These are phyloP conservation scores for Oemleria cerasiformis DNA, from an alignment of 306 rosid species.

Conservation along the genomic window DNA sequence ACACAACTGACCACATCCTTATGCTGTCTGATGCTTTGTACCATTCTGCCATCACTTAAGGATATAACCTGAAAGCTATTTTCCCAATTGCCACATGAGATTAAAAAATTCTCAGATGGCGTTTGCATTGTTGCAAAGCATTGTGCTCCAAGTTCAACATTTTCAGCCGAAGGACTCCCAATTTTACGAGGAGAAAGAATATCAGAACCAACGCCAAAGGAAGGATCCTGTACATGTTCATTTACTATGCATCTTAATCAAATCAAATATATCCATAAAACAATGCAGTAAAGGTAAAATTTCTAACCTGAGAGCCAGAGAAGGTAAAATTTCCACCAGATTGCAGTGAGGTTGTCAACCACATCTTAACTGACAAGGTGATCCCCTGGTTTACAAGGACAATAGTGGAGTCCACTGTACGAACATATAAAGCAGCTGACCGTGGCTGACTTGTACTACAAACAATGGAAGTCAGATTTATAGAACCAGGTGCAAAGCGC, in stretches of 20 bases:
- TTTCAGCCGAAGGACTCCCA: slow-evolving; percentile 88
- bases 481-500: slow-evolving; percentile 86
- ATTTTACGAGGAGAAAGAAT: slow-evolving; percentile 77
- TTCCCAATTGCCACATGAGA: slow-evolving; percentile 98
- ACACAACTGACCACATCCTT: slow-evolving; percentile 96
- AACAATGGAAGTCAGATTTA: slow-evolving; percentile 73
- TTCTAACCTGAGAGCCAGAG: slow-evolving; percentile 80
- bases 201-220: slow-evolving; percentile 88
- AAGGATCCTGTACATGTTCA: slow-evolving; percentile 67
- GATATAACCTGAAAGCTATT: slow-evolving; percentile 96
- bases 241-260: slow-evolving; percentile 19
- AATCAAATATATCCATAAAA: slow-evolving; percentile 8
- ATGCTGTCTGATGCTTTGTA: slow-evolving; percentile 95
- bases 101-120: slow-evolving; percentile 67
- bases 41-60: slow-evolving; percentile 81
- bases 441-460: slow-evolving; percentile 50
- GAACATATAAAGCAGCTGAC: slow-evolving; percentile 60
- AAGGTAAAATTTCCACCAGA: slow-evolving; percentile 95
- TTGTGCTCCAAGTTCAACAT: slow-evolving; percentile 80
- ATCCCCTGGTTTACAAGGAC: slow-evolving; percentile 84
- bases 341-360: slow-evolving; percentile 91
- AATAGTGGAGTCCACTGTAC: slow-evolving; percentile 70
- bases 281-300: slow-evolving; percentile 19
- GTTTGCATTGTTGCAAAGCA: slow-evolving; percentile 88
- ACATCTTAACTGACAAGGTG: slow-evolving; percentile 76